Conservation (phyloP, 1,139 yeast genomes). For the Candida mesenterica region DNA sequence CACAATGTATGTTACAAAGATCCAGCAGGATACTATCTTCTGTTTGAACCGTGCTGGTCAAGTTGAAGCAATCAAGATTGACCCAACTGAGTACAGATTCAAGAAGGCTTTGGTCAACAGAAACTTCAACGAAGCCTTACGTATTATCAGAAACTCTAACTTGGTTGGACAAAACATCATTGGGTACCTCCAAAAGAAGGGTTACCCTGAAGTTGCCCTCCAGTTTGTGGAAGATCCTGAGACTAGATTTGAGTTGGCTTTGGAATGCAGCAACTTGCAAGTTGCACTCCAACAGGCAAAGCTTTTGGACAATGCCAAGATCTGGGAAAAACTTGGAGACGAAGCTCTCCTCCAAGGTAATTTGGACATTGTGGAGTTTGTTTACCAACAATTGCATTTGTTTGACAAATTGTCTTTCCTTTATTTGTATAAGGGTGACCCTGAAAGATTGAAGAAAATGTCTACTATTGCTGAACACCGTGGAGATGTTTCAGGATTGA, state of each 20-base stretch:
- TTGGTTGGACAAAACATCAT: slow-evolving; percentile 97
- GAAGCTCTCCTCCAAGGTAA: slow-evolving; percentile 93
- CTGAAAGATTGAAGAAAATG: slow-evolving; percentile 75
- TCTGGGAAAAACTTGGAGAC: slow-evolving; percentile 81
- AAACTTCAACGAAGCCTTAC: slow-evolving; percentile 87
- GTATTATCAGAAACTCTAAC: slow-evolving; percentile 84
- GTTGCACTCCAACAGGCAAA: slow-evolving; percentile 91
- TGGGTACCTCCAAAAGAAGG: slow-evolving; percentile 90
- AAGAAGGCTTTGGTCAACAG: slow-evolving; percentile 88
- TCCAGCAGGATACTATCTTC: slow-evolving; percentile 67
- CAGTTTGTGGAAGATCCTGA: slow-evolving; percentile 97
- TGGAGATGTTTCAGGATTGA: slow-evolving; percentile 74
- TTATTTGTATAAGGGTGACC: slow-evolving; percentile 81
- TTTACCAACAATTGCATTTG: slow-evolving; percentile 81
- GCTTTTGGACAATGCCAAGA: slow-evolving; percentile 60
- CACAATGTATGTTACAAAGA: slow-evolving; percentile 81
- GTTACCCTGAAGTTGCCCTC: slow-evolving; percentile 90
- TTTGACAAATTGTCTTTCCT: slow-evolving; percentile 89
- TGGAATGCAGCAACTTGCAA: slow-evolving; percentile 85
- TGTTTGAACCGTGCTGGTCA: slow-evolving; percentile 85
- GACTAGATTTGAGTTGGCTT: slow-evolving; percentile 91
- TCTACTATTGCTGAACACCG: slow-evolving; percentile 86
- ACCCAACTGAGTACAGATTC: slow-evolving; percentile 96
- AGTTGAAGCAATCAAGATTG: slow-evolving; percentile 75
- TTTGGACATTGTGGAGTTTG: slow-evolving; percentile 78